These are phyloP conservation scores for Urochloa ruziziensis DNA, from an alignment of 176 grass and related monocot genomes.

Conservation along the genomic window DNA sequence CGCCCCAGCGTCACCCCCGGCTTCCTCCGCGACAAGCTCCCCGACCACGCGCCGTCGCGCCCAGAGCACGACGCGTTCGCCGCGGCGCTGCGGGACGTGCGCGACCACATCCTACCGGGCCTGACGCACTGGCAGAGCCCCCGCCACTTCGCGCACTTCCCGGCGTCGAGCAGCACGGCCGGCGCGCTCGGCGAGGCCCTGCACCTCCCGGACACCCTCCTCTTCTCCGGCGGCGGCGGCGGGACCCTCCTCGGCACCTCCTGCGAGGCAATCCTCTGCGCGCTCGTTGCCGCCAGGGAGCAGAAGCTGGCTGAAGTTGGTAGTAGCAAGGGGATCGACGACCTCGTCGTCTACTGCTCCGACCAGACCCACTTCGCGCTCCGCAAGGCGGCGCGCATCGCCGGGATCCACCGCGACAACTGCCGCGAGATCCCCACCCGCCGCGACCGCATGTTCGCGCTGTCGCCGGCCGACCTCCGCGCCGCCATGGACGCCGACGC, in stretches of 20 bases:
- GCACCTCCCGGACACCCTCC: background rate
- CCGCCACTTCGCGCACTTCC: too few relatives aligned
- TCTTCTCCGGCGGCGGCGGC: slow-evolving; percentile 19
- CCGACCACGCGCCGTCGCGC: background rate
- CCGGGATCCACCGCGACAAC: slow-evolving; percentile 11
- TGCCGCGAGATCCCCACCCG: background rate
- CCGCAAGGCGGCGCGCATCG: slow-evolving; percentile 21
- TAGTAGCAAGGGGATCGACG: background rate
- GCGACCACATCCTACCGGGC: slow-evolving; percentile 3
- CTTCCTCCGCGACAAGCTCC: background rate
- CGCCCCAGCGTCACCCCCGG: slow-evolving; percentile 14
- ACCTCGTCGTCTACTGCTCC: slow-evolving; percentile 39
- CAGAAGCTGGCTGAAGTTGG: background rate
- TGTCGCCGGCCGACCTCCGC: background rate
- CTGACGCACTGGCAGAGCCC: too few relatives aligned
- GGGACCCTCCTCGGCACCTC: slow-evolving; percentile 21
- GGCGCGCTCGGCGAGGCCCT: slow-evolving; percentile 15
- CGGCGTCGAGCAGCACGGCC: background rate
- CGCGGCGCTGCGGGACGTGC: slow-evolving; percentile 15
- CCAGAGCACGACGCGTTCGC: background rate
- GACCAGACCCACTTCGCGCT: slow-evolving; percentile 38
- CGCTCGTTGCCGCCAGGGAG: slow-evolving; percentile 25
- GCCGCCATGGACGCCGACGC: slow-evolving; percentile 4
- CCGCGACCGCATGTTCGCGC: background rate
- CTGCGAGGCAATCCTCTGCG: slow-evolving; percentile 29